Conservation (phyloP, 306 rosid genomes). For the Gillenia trifoliata region DNA sequence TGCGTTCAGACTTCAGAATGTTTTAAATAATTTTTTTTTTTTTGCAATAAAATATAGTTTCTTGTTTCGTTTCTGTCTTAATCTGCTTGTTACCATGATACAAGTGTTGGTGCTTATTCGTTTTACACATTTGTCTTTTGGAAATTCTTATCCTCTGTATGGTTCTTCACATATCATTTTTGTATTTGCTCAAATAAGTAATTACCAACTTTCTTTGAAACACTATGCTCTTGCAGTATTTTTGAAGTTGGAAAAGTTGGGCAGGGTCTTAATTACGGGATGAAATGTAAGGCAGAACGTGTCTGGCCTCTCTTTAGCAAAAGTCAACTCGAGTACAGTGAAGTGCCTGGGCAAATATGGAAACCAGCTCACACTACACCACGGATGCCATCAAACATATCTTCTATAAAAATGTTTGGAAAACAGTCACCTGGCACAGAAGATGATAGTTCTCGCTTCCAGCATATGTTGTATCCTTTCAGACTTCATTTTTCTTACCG, state of each 20-base stretch:
- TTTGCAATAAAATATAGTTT: background rate
- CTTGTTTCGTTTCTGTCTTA: background rate
- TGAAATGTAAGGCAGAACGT: slow-evolving; percentile 42
- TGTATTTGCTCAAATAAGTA: slow-evolving; percentile 7
- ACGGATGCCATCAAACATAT: slow-evolving; percentile 53
- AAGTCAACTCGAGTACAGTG: slow-evolving; percentile 25
- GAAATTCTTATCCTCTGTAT: background rate
- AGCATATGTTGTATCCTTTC: slow-evolving; percentile 72
- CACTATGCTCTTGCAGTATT: slow-evolving; percentile 48
- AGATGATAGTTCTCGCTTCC: slow-evolving; percentile 32
- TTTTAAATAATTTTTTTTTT: background rate
- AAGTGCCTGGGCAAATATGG: slow-evolving; percentile 43
- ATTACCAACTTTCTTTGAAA: slow-evolving; percentile 40
- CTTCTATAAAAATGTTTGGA: slow-evolving; percentile 56
- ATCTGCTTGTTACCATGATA: background rate
- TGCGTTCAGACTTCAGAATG: background rate
- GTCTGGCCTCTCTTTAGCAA: slow-evolving; percentile 41
- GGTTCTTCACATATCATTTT: background rate
- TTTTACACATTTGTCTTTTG: slow-evolving; percentile 2
- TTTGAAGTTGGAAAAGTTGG: slow-evolving; percentile 54
- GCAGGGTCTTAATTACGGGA: slow-evolving; percentile 24
- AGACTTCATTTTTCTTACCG: background rate
- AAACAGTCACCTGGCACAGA: slow-evolving; percentile 23
- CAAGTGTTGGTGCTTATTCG: background rate
- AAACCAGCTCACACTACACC: slow-evolving; percentile 39